Base-by-base conservation (phyloP, 2,329 filamentous ascomycete species). In the Ceratocystis alfenasii region DNA sequence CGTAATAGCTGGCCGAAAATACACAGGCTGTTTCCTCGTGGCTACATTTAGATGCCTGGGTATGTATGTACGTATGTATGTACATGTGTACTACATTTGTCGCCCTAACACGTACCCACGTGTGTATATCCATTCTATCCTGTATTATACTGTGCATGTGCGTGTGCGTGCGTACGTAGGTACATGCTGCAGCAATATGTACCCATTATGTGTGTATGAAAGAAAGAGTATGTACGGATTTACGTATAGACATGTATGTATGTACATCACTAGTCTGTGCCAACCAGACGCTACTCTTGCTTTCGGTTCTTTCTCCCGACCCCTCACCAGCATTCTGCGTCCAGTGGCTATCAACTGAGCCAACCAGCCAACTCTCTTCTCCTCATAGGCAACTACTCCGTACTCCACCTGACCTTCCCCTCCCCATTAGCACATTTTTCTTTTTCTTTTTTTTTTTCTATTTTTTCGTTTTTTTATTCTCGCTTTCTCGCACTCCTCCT, bases 61-160 rank as follows among this genome's bases (percentile, higher is more conserved):
- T 25, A 50, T 36, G 33, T 17, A 59, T 59, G 30, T 59, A 59
- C 8, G 10, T 59, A 33, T 36, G n/a, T 59, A 59, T 36, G 30
- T 59, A 59, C 30, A 59, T 59, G 30, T 59, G 55, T 50, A 50
- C 48, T 17, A 59, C 55, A 59, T 30, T 6, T 33, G 22, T 22
- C 20, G 20, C 17, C 46, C 20, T 50, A 22, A 12, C 48, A 50
- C n/a, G 48, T 50, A 10, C 48, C 48, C 22, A 50, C 48, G 48
- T 50, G n/a, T 50, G 15, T 41, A 41, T 41, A 41, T 15, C 36
- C 36, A 15, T 41, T 41, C 10, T 15, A 4, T 50, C 48, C 12
- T 22, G 46, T 50, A 50, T 20, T 12, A 12, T 50, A 22, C 20
- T 20, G 48, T n/a, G 36, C 36, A 41, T 41, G 36, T 41, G 36